A percentile compares a stretch with the other conserved stretches of the same genome.
phyloP scores from a whole-genome alignment of 257 asterid species.

The Gentiana dahurica region DNA sequence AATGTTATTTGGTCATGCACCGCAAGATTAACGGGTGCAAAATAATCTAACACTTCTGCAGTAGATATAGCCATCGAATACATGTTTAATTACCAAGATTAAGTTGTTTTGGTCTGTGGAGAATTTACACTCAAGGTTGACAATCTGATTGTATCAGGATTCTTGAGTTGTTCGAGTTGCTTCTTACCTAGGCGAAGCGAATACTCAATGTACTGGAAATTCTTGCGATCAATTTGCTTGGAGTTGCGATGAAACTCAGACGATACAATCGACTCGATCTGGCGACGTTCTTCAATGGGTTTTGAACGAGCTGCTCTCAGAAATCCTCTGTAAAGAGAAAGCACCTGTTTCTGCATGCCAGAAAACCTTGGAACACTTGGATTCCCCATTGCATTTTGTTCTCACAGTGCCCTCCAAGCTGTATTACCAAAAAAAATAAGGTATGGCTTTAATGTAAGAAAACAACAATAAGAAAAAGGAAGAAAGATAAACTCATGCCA shows the following conservation, averaged over 20 bases:
- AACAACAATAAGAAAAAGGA: no score
- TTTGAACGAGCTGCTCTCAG: constrained; percentile 70
- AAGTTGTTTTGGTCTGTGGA: constrained; percentile 23
- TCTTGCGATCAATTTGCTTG: constrained; percentile 63
- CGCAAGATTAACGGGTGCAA: no score
- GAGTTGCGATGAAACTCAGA: constrained; percentile 60
- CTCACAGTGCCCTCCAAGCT: background rate
- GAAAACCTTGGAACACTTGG: constrained; percentile 59
- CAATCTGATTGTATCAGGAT: constrained; percentile 55
- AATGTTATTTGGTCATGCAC: no score
- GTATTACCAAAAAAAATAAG: background rate
- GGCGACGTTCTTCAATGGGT: constrained; percentile 55
- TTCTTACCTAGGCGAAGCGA: constrained; percentile 70
- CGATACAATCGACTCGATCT: constrained; percentile 56
- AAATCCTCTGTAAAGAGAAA: constrained; percentile 71
- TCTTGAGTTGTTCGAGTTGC: constrained; percentile 77
- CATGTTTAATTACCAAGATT: background rate
- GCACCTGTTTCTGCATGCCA: constrained; percentile 90
- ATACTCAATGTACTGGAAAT: constrained; percentile 66
- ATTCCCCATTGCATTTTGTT: constrained; percentile 41
- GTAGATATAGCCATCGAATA: no score
- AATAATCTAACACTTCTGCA: no score
- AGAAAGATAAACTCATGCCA: no score
- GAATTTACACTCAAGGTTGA: constrained; percentile 36
- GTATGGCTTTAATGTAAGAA: no score